Base-by-base conservation (phyloP, 345 rosid species). In the Moricandia arvensis region DNA sequence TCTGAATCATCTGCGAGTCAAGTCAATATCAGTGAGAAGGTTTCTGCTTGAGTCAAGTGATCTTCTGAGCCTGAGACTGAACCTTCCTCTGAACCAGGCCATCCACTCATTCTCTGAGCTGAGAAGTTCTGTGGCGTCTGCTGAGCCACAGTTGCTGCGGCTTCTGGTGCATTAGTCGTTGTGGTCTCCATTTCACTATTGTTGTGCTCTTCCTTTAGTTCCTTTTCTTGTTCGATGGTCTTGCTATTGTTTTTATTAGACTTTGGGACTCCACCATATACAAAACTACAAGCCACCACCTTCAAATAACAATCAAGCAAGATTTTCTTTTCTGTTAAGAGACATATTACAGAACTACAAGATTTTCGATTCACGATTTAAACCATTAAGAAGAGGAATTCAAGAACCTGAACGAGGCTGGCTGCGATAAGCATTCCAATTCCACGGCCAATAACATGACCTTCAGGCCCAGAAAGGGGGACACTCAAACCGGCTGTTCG, bases 211-310 rank as follows among this genome's bases (percentile, higher is more conserved):
- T 72, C 75, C 67, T 75, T 83, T 3, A 88, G 81, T n/a, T 81
- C 74, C 5, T 83, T 75, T 82, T 92, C 82, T 84, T 82, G 80
- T 85, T 87, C 54, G 71, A 65, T 4, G 31, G 27, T 69, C 71
- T 79, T 78, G 74, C n/a, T 78, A 16, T 0, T 55, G 59, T 55
- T 66, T 30, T 60, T 60, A 77, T 76, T 51, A 35, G 63, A 55
- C 84, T 86, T 93, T 45, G 90, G 60, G 74, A 41, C 62, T 71
- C 83, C 80, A 8, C 90, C 96, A 27, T 90, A 84, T 12, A 89
- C 86, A 79, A 95, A 95, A 81, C 94, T 95, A 88, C 99, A 95
- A 9, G 85, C 85, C 68, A 92, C 97, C 80, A 95, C 93, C 97
- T 95, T 87, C 51, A 34, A 62, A n/a, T n/a, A 9, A 17, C 51